Evolutionary conservation across 345 rosid genomes (phyloP), one percentile per base, ranked within the genome.

Genomic region (Euphorbia pulcherrima): DNA sequence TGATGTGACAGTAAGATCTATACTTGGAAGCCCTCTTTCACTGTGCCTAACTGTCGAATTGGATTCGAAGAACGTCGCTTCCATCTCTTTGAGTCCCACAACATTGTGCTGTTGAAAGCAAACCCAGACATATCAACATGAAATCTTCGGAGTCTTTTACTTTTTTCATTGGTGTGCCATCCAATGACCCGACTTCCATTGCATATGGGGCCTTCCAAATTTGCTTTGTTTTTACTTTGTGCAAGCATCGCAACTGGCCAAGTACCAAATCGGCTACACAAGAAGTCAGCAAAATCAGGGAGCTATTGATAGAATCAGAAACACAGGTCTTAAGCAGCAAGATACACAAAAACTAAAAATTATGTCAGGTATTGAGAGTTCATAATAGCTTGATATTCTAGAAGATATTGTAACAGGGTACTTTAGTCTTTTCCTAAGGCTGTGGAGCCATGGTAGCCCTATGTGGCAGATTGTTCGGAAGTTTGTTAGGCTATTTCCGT

Each of bases 221-320:
- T 79, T 48, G 93, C 98, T 80, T 90, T 93, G 84, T 84, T 90
- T 78, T 87, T 89, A 82, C 93, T 85, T 72, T 71, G 92, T 1
- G 92, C 93, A 46, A 93, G 92, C 96, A 93, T 88, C 16, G 92
- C 96, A 59, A 93, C 96, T 54, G 98, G 96, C 97, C 98, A 93
- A 51, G 92, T 85, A 68, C 98, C 97, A 78, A 93, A 93, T 46
- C 87, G 87, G 39, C 98, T 90, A 62, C 62, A 79, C 66, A 57
- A 75, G 16, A 77, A 56, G 28, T 28, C 6, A 26, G 30, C 7
- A 23, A 35, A 12, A 59, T 78, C 23, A 81, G 64, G 56, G 71
- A 54, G 48, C 65, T 73, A 52, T 40, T 27, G 24, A 40, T 1
- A 17, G 29, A 44, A 21, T 27, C 46, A 17, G 29, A 44, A 21